Evolutionary conservation across 148 eudicot species (phyloP).

Genomic region (Selenicereus undatus): DNA sequence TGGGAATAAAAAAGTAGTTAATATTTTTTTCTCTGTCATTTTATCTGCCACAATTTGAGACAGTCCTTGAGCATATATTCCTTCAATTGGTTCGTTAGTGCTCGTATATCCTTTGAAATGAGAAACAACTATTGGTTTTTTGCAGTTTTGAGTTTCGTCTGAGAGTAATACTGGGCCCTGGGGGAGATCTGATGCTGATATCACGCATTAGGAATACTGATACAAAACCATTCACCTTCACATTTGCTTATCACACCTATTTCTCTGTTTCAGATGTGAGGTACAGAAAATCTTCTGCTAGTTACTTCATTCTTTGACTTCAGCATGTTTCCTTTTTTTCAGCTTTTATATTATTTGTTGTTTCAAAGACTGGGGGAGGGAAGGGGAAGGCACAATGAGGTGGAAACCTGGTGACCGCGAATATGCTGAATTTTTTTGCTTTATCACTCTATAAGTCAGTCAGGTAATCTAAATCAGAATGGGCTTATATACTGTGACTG

Average conservation of each 20-base stretch:
- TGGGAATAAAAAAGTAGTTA: too few relatives aligned
- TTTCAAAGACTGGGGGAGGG: neutral
- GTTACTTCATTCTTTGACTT: neutral
- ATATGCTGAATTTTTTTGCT: neutral
- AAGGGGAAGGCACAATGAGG: neutral
- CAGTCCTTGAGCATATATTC: neutral
- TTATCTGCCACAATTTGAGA: too few relatives aligned
- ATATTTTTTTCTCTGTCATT: too few relatives aligned
- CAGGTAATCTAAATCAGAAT: neutral
- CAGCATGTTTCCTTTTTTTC: neutral
- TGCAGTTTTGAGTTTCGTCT: constrained; percentile 84
- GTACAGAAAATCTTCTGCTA: constrained; percentile 33
- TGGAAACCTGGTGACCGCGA: neutral
- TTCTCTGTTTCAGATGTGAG: constrained; percentile 93
- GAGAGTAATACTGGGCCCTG: constrained; percentile 82
- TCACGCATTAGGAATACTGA: constrained; percentile 90
- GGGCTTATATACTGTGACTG: neutral
- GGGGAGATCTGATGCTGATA: constrained; percentile 86
- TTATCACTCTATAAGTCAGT: neutral
- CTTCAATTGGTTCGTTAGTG: neutral
- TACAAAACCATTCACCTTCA: constrained; percentile 75
- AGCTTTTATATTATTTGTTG: neutral
- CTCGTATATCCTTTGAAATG: neutral
- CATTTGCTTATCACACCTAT: constrained; percentile 92
- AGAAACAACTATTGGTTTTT: constrained; percentile 1